Percentiles rank a stretch among this genome's conserved stretches.
Evolutionary conservation across 768 basidiomycete genomes (phyloP).

Genomic region (Cyclocybe aegerita): DNA sequence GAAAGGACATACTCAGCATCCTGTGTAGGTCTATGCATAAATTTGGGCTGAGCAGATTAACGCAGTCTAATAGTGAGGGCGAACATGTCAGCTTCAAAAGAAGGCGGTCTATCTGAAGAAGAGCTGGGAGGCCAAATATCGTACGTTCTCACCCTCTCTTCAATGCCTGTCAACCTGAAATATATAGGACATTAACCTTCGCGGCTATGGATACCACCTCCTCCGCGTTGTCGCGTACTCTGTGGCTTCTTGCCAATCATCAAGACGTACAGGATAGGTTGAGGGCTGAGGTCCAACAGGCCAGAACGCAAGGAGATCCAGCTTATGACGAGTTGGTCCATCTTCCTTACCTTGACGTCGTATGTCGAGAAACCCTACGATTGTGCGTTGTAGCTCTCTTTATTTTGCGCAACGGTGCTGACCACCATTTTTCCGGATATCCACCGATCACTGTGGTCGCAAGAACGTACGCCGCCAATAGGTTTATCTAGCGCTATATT

Average conservation of each 20-base stretch:
- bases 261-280: conserved; percentile 21
- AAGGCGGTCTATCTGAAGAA: conserved; percentile 29
- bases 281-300: conserved; percentile 20
- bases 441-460: conserved; percentile 19
- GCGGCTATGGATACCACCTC: conserved; percentile 26
- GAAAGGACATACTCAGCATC: conserved; percentile 48
- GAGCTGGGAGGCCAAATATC: conserved; percentile 40
- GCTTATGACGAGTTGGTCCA: conserved; percentile 35
- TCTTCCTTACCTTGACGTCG: conserved; percentile 36
- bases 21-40: conserved; percentile 30
- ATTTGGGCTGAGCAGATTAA: background rate
- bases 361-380: conserved; percentile 36
- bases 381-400: conserved; percentile 20
- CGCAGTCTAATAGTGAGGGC: conserved; percentile 32
- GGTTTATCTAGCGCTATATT: background rate
- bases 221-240: conserved; percentile 15
- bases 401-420: background rate
- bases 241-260: conserved; percentile 16
- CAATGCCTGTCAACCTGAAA: background rate
- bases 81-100: conserved; percentile 32
- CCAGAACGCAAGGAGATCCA: conserved; percentile 20
- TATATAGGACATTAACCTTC: conserved; percentile 20
- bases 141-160: conserved; percentile 12
- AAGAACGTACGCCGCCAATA: conserved; percentile 14
- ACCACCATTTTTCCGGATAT: conserved; percentile 7